Evolutionary conservation across 441 rosid genomes (phyloP), one percentile per base, ranked within the genome.

Genomic region (Eugenia klotzschiana): DNA sequence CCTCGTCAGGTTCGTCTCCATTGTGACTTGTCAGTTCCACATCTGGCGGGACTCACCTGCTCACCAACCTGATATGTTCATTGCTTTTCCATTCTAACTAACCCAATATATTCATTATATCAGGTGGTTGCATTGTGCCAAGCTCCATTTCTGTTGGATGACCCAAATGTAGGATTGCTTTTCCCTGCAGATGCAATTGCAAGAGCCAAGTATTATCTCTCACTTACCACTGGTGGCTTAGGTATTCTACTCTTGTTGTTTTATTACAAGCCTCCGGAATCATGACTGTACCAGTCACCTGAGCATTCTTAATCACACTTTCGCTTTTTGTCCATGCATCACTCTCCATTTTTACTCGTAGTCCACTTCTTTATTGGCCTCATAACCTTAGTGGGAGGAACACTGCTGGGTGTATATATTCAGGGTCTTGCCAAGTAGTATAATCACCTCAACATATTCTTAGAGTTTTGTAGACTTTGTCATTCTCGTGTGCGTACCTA

Each of bases 171-270:
- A 60, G 96, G 98, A 80, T 87, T 93, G 89, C 1, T 96, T 51
- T 96, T 94, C 88, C 99, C 98, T 8, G 96, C 96, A 79, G 98
- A 96, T 92, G 98, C 99, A 55, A 94, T 96, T 90, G 96, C 98
- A 73, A 95, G 86, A 87, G 98, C 99, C 84, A 95, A 92, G 83
- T 96, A 96, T 87, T 96, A 96, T 90, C 96, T 96, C 87, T 87
- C 98, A 54, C 8, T 91, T 88, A 91, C 94, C 77, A 54, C 94
- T 8, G 99, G 98, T 80, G 99, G 98, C 83, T 91, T 96, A 91
- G 99, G 99, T 94, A 93, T 87, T 57, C 43, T 84, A 69, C 46
- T 69, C 46, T 33, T 69, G 46, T 20, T 18, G 46, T 33, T 33
- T 69, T 33, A 10, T 18, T 69, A 18, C 46, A 69, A 69, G 23